Conservation (phyloP, 306 rosid genomes). For the Hippophae gyantsensis region DNA sequence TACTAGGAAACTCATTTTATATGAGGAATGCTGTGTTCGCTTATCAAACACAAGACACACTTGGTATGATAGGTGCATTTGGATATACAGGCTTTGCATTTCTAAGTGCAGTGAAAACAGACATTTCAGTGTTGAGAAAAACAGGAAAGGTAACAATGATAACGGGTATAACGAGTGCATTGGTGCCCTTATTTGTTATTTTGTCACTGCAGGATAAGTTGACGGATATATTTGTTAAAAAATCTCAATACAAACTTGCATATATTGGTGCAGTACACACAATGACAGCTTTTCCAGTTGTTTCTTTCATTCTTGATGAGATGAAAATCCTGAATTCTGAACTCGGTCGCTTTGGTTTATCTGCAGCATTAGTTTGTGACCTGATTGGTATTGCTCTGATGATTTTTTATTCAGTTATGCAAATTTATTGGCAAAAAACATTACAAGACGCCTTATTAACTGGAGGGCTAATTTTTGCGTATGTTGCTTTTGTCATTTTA, state of each 20-base stretch:
- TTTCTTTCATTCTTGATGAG: conserved; percentile 22
- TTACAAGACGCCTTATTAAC: neutral
- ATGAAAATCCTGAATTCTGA: conserved; percentile 40
- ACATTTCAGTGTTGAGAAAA: conserved; percentile 29
- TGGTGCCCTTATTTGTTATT: neutral
- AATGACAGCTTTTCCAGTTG: conserved; percentile 24
- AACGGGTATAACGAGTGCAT: conserved; percentile 15
- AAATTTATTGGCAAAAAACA: no score
- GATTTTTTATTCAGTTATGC: neutral
- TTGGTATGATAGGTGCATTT: conserved; percentile 23
- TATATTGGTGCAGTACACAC: conserved; percentile 2
- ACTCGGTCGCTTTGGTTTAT: conserved; percentile 33
- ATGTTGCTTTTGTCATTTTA: neutral
- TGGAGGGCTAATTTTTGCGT: neutral
- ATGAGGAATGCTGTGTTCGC: conserved; percentile 16
- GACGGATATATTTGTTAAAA: no score
- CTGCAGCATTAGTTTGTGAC: conserved; percentile 40
- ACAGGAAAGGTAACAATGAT: conserved; percentile 28
- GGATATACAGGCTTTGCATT: conserved; percentile 33
- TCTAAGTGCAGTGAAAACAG: conserved; percentile 37
- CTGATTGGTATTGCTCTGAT: neutral
- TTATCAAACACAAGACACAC: conserved; percentile 25
- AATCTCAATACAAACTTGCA: neutral
- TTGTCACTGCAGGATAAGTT: neutral
- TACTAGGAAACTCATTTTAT: neutral